These are phyloP conservation scores for Fusarium sp. DNA, from an alignment of 2,329 filamentous ascomycete genomes.

Conservation along the genomic window DNA sequence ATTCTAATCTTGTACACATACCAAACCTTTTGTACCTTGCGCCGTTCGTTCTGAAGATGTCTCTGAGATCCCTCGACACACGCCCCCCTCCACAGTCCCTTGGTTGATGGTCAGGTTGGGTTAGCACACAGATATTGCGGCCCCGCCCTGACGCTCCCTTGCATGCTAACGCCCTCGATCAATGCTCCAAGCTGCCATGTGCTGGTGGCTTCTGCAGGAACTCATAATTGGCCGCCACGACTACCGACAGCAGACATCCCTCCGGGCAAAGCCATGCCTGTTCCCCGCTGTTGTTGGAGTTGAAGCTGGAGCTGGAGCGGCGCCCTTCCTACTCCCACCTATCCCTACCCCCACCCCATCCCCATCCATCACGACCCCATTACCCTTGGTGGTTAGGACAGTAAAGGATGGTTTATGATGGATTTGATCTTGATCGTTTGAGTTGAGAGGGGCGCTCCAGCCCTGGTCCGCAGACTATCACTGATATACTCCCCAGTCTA, in stretches of 20 bases:
- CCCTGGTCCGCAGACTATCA: constrained; percentile 46
- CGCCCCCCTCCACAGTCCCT: constrained; percentile 32
- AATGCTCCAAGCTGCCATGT: constrained; percentile 50
- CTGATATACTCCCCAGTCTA: constrained; percentile 48
- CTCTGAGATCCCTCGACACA: constrained; percentile 31
- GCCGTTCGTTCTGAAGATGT: constrained; percentile 36
- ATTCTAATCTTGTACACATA: constrained; percentile 56
- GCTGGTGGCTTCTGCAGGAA: constrained; percentile 42
- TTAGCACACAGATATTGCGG: constrained; percentile 37
- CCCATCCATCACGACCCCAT: constrained; percentile 33
- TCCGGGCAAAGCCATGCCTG: constrained; percentile 42
- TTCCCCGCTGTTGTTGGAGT: constrained; percentile 36
- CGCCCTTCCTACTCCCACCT: constrained; percentile 40
- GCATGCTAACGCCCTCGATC: constrained; percentile 49
- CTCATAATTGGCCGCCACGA: constrained; percentile 44
- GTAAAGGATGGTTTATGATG: constrained; percentile 36
- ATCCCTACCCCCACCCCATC: constrained; percentile 30
- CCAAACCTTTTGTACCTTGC: constrained; percentile 40
- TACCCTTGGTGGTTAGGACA: constrained; percentile 44
- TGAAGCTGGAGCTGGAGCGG: constrained; percentile 10
- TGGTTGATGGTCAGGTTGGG: constrained; percentile 36
- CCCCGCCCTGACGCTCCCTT: constrained; percentile 50
- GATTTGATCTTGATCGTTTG: constrained; percentile 48
- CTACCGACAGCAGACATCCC: constrained; percentile 41
- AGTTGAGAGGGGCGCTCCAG: constrained; percentile 44